Percentiles rank a stretch among this genome's conserved stretches.
Conservation (phyloP, 148 eudicot genomes). For the Fagopyrum esculentum region DNA sequence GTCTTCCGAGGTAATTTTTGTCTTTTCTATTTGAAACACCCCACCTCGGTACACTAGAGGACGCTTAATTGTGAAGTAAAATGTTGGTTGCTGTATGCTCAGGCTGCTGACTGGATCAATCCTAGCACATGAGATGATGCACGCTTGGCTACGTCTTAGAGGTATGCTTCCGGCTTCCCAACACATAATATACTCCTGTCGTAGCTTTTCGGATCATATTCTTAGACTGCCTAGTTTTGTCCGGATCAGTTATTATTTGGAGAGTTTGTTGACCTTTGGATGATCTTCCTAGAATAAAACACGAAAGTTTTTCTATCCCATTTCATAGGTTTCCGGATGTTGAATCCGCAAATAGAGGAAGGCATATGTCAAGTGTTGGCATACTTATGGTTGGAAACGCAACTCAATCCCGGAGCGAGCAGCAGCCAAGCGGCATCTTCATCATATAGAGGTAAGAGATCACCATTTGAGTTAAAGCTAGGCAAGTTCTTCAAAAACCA, state of each 20-base stretch:
- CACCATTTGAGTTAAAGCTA: constrained; percentile 68
- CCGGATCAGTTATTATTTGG: no score
- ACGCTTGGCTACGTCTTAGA: constrained; percentile 62
- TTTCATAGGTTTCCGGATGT: constrained; percentile 54
- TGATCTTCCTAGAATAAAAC: no score
- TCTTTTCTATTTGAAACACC: neutral
- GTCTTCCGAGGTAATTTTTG: constrained; percentile 61
- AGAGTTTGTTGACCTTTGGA: no score
- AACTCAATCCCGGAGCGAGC: constrained; percentile 32
- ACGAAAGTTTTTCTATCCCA: neutral
- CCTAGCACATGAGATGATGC: constrained; percentile 81
- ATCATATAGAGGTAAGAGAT: constrained; percentile 31
- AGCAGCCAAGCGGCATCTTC: constrained; percentile 21
- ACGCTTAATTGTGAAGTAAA: neutral
- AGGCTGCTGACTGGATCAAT: constrained; percentile 70
- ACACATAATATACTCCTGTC: no score
- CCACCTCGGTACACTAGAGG: neutral
- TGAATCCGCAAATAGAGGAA: constrained; percentile 76
- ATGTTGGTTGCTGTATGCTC: constrained; percentile 11
- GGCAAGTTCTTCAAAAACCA: constrained; percentile 73
- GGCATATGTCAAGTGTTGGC: constrained; percentile 86
- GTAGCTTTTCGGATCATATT: no score
- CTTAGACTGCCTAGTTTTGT: no score
- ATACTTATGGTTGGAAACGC: constrained; percentile 66
- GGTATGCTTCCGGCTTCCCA: constrained; percentile 20